Conservation (phyloP, 306 rosid species). For the Vigna hirtella region DNA sequence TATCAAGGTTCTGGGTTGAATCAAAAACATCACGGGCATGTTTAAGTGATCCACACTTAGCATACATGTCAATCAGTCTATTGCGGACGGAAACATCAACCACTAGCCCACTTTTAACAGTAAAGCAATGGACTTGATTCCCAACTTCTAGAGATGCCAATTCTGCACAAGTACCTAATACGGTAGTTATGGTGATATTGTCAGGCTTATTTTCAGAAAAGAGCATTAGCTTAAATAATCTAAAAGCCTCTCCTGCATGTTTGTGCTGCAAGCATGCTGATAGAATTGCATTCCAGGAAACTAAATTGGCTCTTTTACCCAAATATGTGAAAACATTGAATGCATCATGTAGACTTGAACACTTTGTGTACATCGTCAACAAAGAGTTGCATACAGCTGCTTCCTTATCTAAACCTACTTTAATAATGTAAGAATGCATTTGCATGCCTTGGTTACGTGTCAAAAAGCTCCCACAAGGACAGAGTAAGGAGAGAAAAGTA, state of each 20-base stretch:
- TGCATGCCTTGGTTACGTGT: constrained; percentile 70
- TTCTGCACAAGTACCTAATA: constrained; percentile 69
- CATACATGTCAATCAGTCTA: constrained; percentile 84
- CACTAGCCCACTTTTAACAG: constrained; percentile 67
- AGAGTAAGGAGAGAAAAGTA: constrained; percentile 66
- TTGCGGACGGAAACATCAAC: constrained; percentile 61
- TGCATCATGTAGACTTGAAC: constrained; percentile 65
- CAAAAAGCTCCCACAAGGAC: constrained; percentile 61
- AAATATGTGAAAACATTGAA: constrained; percentile 57
- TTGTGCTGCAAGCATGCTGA: constrained; percentile 70
- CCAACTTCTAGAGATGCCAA: constrained; percentile 71
- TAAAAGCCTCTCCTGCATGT: constrained; percentile 64
- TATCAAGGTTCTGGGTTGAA: constrained; percentile 56
- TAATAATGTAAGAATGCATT: constrained; percentile 64
- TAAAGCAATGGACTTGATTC: constrained; percentile 70
- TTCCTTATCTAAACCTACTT: constrained; percentile 55
- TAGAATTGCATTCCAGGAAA: constrained; percentile 83
- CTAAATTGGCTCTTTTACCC: constrained; percentile 52
- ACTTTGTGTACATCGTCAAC: constrained; percentile 73
- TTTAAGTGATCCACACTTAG: constrained; percentile 76
- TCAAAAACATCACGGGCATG: constrained; percentile 62
- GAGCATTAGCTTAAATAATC: constrained; percentile 61
- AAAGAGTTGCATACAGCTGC: constrained; percentile 63
- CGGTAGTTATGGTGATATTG: constrained; percentile 61
- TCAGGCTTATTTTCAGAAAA: constrained; percentile 62